Conservation (phyloP, 768 basidiomycete species). For the Psilocybe sp. region DNA sequence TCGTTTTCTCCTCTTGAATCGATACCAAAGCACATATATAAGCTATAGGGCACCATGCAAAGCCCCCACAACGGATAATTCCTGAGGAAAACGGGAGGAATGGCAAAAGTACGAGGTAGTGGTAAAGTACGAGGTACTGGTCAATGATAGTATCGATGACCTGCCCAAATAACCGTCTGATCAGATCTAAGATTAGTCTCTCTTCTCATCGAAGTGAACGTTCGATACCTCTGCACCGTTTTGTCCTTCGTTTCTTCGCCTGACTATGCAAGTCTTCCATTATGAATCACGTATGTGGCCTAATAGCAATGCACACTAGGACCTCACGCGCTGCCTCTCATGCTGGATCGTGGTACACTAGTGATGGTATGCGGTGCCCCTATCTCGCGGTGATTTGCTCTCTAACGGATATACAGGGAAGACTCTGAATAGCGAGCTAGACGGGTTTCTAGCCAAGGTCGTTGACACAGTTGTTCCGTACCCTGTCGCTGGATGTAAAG, state of each 20-base stretch:
- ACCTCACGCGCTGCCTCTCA: constrained; percentile 61
- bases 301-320: not conserved
- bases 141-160: too few relatives aligned
- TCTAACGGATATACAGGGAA: constrained; percentile 37
- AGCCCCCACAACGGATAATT: too few relatives aligned
- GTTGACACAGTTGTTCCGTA: constrained; percentile 38
- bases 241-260: not conserved
- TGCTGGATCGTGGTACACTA: constrained; percentile 89
- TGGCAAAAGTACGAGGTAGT: too few relatives aligned
- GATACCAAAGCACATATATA: too few relatives aligned
- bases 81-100: too few relatives aligned
- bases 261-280: constrained; percentile 16
- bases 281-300: not conserved
- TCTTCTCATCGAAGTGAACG: too few relatives aligned
- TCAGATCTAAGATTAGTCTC: too few relatives aligned
- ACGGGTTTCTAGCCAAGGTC: constrained; percentile 61
- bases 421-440: constrained; percentile 60
- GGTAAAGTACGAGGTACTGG: too few relatives aligned
- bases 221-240: not conserved
- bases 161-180: too few relatives aligned
- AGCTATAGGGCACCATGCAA: too few relatives aligned
- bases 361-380: constrained; percentile 45
- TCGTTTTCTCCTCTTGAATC: too few relatives aligned
- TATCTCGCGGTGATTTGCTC: not conserved
- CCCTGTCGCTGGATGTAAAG: constrained; percentile 69